Evolutionary conservation across 2,329 filamentous ascomycete species (phyloP), one percentile per base, ranked within the genome.

Genomic region (Xylaria sp.): DNA sequence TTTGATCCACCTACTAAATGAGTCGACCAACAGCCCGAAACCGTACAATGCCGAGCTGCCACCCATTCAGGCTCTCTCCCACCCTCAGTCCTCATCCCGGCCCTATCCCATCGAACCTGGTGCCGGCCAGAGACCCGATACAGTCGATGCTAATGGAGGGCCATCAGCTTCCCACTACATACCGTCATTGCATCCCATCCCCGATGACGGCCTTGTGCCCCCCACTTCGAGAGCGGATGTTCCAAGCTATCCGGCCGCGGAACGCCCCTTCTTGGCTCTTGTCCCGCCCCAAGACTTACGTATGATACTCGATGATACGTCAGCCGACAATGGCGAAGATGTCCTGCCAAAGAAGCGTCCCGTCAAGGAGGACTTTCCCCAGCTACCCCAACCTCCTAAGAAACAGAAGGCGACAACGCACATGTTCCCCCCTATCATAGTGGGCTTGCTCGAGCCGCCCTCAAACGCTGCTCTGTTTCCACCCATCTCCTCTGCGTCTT

Each of bases 1-100:
- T 72, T 80, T 89, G 67, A 89, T 88, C 72, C 85, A 88, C 73
- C 77, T 88, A 67, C 79, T 88, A 70, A 88, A 88, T 75, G 83
- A 86, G 70, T 80, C 80, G 49, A 79, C 79, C 41, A 78, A 79
- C 64, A 80, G 81, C 46, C 79, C 79, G 67, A 76, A 78, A 68
- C 78, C 76, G 69, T 79, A 80, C 64, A 76, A 71, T 69, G 71
- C 81, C 70, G 83, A 85, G 62, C 80, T 87, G 2, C 85, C 85
- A 37, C 81, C 85, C 49, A 76, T 86, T 41, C 82, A 85, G 64
- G 76, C 77, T 62, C 75, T 74, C 63, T 80, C 78, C 64, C 79
- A 80, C 49, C 76, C 79, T 17, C 78, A 78, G 62, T 72, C 77
- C 25, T 74, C 79, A 25, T 79, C 80, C 29, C 77, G 76, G 29